Conservation (phyloP, 768 basidiomycete genomes). For the Candolleomyces eurysporus region DNA sequence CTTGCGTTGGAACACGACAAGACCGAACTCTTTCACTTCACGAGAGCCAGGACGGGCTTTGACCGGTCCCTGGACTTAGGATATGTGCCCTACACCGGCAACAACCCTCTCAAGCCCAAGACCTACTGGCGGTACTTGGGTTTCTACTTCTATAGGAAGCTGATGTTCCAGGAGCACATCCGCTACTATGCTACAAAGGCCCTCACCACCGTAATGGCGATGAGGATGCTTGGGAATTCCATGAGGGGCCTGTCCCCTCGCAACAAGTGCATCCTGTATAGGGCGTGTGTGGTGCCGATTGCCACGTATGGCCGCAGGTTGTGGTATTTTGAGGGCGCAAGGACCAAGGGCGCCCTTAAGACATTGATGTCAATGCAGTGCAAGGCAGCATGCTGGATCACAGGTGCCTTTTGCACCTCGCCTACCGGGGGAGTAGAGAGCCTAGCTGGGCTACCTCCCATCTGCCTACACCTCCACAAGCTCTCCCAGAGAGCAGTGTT, state of each 20-base stretch:
- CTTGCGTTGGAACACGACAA: background rate
- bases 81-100: background rate
- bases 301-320: background rate
- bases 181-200: background rate
- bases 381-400: background rate
- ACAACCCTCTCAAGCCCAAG: background rate
- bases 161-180: background rate
- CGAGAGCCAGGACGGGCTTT: background rate
- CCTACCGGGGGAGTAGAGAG: background rate
- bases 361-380: background rate
- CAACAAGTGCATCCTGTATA: background rate
- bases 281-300: background rate
- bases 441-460: background rate
- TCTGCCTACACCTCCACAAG: background rate
- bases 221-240: no score
- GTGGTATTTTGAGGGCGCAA: no score
- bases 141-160: background rate
- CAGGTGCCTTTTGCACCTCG: background rate
- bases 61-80: background rate
- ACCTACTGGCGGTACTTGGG: conserved; percentile 1
- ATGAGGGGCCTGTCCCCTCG: conserved; percentile 18
- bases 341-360: conserved; percentile 2
- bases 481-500: background rate
- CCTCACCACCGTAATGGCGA: background rate
- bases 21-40: background rate